Conservation (phyloP, 2,329 filamentous ascomycete genomes). For the Dryadomyces quercivorus region DNA sequence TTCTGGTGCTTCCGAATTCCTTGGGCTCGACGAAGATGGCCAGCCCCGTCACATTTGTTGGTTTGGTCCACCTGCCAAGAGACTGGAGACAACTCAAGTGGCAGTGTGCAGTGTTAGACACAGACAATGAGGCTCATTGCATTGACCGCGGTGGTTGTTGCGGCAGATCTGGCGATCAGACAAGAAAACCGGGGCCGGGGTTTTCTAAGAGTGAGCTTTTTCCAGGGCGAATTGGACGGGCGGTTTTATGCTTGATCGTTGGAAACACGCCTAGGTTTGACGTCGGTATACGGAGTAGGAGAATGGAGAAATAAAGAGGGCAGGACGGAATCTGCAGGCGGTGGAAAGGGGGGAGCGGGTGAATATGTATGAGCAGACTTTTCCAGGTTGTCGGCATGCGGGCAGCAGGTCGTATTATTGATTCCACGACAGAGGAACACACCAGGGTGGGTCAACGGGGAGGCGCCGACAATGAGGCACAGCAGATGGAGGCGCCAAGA, state of each 20-base stretch:
- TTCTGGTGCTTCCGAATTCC: conserved; percentile 7
- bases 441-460: not conserved
- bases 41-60: not conserved
- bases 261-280: conserved; percentile 27
- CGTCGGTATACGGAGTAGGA: conserved; percentile 19
- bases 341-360: not conserved
- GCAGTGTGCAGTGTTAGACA: not conserved
- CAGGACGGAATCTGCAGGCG: not conserved
- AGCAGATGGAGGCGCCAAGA: no score
- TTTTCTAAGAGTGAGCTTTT: no score
- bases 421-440: no score
- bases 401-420: no score
- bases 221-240: conserved; percentile 19
- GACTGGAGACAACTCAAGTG: not conserved
- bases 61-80: not conserved
- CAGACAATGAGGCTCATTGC: conserved; percentile 1
- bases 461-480: not conserved
- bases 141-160: conserved; percentile 5
- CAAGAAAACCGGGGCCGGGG: conserved; percentile 14
- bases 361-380: no score
- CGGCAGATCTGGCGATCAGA: conserved; percentile 18
- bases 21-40: not conserved
- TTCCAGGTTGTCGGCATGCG: no score
- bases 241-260: conserved; percentile 18
- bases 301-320: conserved; percentile 13